These are phyloP conservation scores for Solanum microdontum DNA, from an alignment of 257 asterid genomes.

Conservation along the genomic window DNA sequence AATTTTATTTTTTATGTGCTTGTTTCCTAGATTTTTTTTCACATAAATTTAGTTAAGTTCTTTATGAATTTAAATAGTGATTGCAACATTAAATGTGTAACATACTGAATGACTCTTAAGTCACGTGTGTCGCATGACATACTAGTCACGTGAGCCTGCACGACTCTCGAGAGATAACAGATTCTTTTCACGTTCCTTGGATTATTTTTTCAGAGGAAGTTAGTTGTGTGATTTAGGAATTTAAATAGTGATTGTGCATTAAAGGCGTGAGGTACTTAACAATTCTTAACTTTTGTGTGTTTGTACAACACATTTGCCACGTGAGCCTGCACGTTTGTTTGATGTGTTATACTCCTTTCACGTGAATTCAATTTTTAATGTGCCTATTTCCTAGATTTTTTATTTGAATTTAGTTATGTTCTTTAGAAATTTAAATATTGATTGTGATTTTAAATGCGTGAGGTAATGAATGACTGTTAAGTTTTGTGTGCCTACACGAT, in stretches of 20 bases:
- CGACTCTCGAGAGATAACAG: background rate
- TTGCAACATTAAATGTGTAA: background rate
- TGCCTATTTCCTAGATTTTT: no score
- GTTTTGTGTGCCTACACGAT: background rate
- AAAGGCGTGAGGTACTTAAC: background rate
- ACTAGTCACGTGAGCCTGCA: background rate
- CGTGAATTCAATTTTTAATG: no score
- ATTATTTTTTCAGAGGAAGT: background rate
- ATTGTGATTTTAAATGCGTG: background rate
- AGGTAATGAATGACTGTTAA: no score
- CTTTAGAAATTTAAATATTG: background rate
- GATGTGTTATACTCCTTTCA: background rate
- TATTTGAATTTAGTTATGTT: no score
- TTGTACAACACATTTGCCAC: background rate
- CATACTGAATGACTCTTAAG: background rate
- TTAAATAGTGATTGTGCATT: background rate
- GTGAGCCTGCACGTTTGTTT: no score
- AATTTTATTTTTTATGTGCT: background rate
- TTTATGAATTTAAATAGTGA: background rate
- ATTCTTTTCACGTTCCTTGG: accelerated
- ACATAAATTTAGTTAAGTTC: background rate
- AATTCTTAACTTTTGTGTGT: no score
- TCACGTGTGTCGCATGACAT: background rate
- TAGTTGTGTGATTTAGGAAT: background rate
- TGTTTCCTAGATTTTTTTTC: no score